These are phyloP conservation scores for Coccomyxa subellipsoidea DNA, from an alignment of 163 green algal species.

Conservation along the genomic window DNA sequence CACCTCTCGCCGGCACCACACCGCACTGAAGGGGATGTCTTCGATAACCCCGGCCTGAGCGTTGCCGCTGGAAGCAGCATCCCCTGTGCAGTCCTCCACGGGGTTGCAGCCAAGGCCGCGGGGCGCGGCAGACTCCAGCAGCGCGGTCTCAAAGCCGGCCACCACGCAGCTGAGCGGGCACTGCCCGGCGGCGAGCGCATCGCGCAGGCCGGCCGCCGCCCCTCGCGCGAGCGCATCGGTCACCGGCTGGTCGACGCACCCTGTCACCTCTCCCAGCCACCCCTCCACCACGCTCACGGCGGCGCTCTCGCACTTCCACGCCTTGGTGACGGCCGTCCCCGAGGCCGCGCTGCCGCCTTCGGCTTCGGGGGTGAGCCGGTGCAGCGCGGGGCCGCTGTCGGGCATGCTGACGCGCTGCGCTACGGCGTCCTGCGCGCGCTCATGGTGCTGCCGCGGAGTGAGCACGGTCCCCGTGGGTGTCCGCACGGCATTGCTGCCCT, in stretches of 20 bases:
- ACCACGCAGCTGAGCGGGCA: neutral
- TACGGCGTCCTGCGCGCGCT: neutral
- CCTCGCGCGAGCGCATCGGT: neutral
- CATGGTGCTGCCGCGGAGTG: neutral
- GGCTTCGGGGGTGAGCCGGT: neutral
- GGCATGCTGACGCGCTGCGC: neutral
- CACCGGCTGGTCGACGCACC: neutral
- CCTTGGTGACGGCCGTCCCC: neutral
- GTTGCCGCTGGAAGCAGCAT: neutral
- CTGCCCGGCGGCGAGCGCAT: neutral
- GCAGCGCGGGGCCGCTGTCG: neutral
- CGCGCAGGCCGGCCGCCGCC: neutral
- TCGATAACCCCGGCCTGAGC: neutral
- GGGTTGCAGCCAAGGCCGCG: neutral
- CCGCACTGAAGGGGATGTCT: neutral
- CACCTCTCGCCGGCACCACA: neutral
- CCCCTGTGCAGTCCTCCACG: neutral
- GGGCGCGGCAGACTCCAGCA: neutral
- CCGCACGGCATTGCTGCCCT: neutral
- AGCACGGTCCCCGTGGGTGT: neutral
- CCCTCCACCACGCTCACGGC: constrained; percentile 5
- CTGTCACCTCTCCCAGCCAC: neutral
- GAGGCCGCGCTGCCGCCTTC: neutral
- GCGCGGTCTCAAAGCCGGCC: constrained; percentile 1
- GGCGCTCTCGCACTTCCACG: neutral